Base-by-base conservation (phyloP, 2,329 filamentous ascomycete genomes). In the Periglandula ipomoeae region DNA sequence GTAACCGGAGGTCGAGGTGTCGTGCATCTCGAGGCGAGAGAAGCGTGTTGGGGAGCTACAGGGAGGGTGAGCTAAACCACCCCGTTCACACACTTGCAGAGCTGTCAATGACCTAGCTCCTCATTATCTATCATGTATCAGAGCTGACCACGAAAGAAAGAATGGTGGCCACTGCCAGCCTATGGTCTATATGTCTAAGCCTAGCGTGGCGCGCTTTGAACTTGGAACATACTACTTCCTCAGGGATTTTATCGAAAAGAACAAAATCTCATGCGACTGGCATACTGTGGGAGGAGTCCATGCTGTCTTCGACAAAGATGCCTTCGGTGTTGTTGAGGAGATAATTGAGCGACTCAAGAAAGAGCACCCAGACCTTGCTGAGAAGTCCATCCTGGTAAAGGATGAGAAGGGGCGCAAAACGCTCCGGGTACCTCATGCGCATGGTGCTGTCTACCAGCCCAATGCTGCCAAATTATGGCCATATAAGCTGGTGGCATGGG, bases 11-110 rank as follows among this genome's bases (percentile, higher is more conserved):
- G 72, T 5, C 67, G 74, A 50, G 71, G 67, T n/a, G 75, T 89
- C 7, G 71, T 90, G 5, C 75, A 90, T 70, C 71, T 91, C 5
- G 87, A 91, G 66, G 87, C 87, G 13, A 74, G 87, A 57, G 86
- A 90, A 69, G 85, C 82, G 4, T 90, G 86, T 60, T 89, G 79
- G 78, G 87, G 87, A 17, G 87, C 87, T n/a, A 91, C 86, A 1
- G 86, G 87, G n/a, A 70, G 86, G 59, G 84, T 87, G 59, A 72
- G 80, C 72, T 13, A 8, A 8, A 23, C 17, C n/a, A 47, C n/a
- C n/a, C n/a, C n/a, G n/a, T n/a, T n/a, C n/a, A n/a, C n/a, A n/a
- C n/a, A n/a, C n/a, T n/a, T n/a, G n/a, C n/a, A n/a, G n/a, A n/a
- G n/a, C n/a, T n/a, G n/a, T n/a, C n/a, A n/a, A n/a, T n/a, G n/a